phyloP scores from a whole-genome alignment of 495 filamentous ascomycete species.

The Hypoxylon rickii region DNA sequence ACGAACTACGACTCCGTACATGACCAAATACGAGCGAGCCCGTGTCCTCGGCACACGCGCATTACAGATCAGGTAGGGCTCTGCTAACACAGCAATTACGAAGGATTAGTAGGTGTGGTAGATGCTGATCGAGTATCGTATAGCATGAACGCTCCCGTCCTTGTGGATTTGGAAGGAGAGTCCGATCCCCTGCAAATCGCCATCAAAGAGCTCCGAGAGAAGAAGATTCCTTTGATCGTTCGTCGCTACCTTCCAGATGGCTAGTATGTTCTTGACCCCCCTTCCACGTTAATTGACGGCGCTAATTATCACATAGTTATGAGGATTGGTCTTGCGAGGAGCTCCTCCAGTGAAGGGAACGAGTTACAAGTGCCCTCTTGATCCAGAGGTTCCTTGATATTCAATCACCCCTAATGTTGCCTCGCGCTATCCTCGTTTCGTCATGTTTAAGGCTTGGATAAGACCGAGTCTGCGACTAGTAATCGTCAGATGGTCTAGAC shows the following conservation, averaged over 20 bases:
- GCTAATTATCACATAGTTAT: slow-evolving; percentile 64
- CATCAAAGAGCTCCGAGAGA: slow-evolving; percentile 94
- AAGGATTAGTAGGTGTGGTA: background rate
- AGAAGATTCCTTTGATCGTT: slow-evolving; percentile 96
- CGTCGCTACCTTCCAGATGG: slow-evolving; percentile 95
- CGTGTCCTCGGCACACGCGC: slow-evolving; percentile 91
- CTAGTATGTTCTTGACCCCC: slow-evolving; percentile 66
- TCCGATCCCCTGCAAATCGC: slow-evolving; percentile 98
- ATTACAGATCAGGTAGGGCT: slow-evolving; percentile 86
- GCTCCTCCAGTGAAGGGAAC: slow-evolving; percentile 58
- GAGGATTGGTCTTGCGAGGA: slow-evolving; percentile 99
- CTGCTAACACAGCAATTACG: background rate
- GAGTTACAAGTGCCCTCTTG: background rate
- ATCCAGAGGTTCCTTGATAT: background rate
- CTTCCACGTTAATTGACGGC: background rate
- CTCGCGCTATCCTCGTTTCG: slow-evolving; percentile 2
- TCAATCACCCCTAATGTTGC: background rate
- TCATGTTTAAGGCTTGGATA: background rate
- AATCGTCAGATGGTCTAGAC: slow-evolving; percentile 8
- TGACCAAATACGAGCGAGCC: slow-evolving; percentile 98
- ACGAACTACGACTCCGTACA: slow-evolving; percentile 92
- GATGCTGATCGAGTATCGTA: slow-evolving; percentile 12
- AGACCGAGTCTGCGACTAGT: too few species aligned
- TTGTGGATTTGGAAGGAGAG: slow-evolving; percentile 96
- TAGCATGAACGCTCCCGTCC: slow-evolving; percentile 96